phyloP scores from a whole-genome alignment of 2,329 filamentous ascomycete genomes.

The Hypoxylon rubiginosum region DNA sequence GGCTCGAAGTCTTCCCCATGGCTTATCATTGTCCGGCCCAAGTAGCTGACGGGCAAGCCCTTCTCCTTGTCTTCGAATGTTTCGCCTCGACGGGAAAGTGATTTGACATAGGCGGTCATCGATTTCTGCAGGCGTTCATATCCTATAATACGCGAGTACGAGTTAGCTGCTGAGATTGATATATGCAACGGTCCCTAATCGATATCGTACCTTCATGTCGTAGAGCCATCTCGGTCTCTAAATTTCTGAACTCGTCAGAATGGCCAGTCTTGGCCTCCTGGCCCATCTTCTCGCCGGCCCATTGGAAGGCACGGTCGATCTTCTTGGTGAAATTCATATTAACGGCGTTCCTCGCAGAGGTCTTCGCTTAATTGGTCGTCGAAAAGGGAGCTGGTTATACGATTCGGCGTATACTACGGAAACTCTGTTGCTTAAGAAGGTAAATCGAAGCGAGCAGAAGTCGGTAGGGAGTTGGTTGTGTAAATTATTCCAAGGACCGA shows the following conservation, averaged over 20 bases:
- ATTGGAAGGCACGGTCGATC: conserved; percentile 96
- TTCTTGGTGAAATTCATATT: conserved; percentile 79
- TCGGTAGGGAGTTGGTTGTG: conserved; percentile 10
- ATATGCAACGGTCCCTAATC: conserved; percentile 8
- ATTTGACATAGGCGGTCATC: conserved; percentile 89
- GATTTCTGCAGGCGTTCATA: conserved; percentile 91
- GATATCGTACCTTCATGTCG: conserved; percentile 81
- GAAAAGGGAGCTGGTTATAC: conserved; percentile 9
- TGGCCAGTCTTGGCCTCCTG: conserved; percentile 87
- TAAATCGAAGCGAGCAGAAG: conserved; percentile 12
- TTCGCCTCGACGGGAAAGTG: conserved; percentile 85
- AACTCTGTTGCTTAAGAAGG: conserved; percentile 30
- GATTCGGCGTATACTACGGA: conserved; percentile 10
- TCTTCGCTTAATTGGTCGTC: conserved; percentile 24
- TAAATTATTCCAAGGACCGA: conserved; percentile 2
- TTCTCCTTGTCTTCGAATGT: conserved; percentile 87
- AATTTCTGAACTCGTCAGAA: conserved; percentile 89
- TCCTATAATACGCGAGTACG: conserved; percentile 65
- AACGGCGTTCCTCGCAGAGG: conserved; percentile 21
- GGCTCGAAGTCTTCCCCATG: conserved; percentile 95
- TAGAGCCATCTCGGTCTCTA: conserved; percentile 91
- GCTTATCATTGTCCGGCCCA: conserved; percentile 86
- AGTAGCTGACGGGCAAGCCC: conserved; percentile 79
- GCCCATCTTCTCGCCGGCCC: conserved; percentile 97
- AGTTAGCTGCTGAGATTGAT: conserved; percentile 29